Evolutionary conservation across 331 rosid genomes (phyloP), one percentile per base, ranked within the genome.

Genomic region (Quercus lobata): DNA sequence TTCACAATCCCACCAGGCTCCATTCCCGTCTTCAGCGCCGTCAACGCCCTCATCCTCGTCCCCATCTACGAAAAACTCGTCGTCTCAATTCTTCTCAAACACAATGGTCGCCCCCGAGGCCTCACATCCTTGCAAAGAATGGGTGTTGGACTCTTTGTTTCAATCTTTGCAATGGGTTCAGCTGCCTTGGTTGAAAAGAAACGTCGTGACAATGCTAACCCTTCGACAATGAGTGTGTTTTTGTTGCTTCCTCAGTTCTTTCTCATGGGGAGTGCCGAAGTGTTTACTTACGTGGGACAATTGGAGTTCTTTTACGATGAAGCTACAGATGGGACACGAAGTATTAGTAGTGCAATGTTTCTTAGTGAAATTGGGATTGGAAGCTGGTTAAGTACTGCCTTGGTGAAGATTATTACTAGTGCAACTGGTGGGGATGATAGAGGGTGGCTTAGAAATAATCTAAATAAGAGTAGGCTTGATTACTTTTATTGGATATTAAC

Each of bases 231-330:
- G 78, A 87, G 88, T 21, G 89, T 84, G 55, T 90, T 86, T 56
- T 88, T 90, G 92, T 72, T 88, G 79, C 29, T 82, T 34, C 94
- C 93, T 2, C 91, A 90, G 34, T 86, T 70, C 78, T 84, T 90
- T 24, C 75, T 88, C 1, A 77, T 90, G 1, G 92, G 94, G 0
- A 44, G 41, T 16, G 88, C 94, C 14, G 89, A 90, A 76, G 88
- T 82, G 54, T 88, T 88, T 58, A 76, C 92, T 1, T 90, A 86
- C 46, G 94, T 86, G 19, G 92, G 94, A 7, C 94, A 90, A 70
- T 32, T 88, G 57, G 94, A 90, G 83, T 90, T 90, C 25, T 90
- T 88, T 78, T 86, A 88, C 57, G 83, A 86, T 12, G 89, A 86
- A 61, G 87, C 92, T 0, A 88, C 92, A 2, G 92, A 90, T 12